Conservation (phyloP, 805 yeast genomes). For the Candida sakaeoensis region DNA sequence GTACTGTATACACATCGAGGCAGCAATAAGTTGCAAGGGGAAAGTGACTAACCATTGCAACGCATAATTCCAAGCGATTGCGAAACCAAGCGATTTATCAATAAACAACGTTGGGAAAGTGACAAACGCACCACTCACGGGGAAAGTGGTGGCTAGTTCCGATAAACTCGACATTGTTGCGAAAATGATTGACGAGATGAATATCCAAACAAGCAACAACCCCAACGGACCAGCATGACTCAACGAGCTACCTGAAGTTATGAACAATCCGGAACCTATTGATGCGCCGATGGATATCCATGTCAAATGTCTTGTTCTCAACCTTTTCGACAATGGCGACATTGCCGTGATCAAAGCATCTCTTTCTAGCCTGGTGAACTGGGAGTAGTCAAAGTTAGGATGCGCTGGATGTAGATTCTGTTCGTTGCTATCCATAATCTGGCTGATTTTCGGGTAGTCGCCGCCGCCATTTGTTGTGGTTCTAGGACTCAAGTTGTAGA, state of each 20-base stretch:
- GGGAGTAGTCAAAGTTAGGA: slow-evolving; percentile 25
- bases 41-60: slow-evolving; percentile 35
- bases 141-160: slow-evolving; percentile 59
- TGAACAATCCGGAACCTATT: slow-evolving; percentile 80
- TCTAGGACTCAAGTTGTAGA: slow-evolving; percentile 5
- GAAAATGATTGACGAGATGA: slow-evolving; percentile 53
- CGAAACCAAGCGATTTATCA: slow-evolving; percentile 61
- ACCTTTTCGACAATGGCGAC: slow-evolving; percentile 46
- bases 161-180: slow-evolving; percentile 55
- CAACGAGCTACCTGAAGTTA: slow-evolving; percentile 65
- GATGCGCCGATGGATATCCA: slow-evolving; percentile 84
- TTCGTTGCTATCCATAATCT: neutral
- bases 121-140: slow-evolving; percentile 63
- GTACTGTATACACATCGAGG: slow-evolving; percentile 29
- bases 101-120: slow-evolving; percentile 57
- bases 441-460: neutral
- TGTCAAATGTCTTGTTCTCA: slow-evolving; percentile 65
- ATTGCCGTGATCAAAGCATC: slow-evolving; percentile 40
- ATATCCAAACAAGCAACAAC: slow-evolving; percentile 51
- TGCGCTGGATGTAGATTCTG: slow-evolving; percentile 16
- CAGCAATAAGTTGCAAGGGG: slow-evolving; percentile 36
- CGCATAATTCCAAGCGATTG: slow-evolving; percentile 50
- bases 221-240: slow-evolving; percentile 70
- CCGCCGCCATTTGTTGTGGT: neutral
- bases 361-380: slow-evolving; percentile 25